Base-by-base conservation (phyloP, 192 early-diverging fungal genomes). In the Coemansia sp. region DNA sequence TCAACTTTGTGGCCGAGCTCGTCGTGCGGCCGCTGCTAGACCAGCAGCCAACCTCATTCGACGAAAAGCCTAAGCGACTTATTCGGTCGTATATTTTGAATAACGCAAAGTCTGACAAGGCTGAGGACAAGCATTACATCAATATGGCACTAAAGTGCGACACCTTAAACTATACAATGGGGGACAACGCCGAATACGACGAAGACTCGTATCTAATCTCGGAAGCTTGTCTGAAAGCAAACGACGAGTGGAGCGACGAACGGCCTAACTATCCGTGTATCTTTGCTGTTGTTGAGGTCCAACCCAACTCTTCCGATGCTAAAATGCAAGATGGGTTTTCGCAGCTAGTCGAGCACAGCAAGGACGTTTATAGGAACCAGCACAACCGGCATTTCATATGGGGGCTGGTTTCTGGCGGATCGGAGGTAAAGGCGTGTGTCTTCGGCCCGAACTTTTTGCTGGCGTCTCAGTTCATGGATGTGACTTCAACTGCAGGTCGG, bases 301-400 rank as follows among this genome's bases (percentile, higher is more conserved):
- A 22, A 22, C 1, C 22, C 22, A 22, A 22, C 0, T 22, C 22
- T 22, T 22, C 8, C 37, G 12, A 38, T 59, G 57, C 6, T 10
- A 16, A 19, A 55, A 26, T n/a, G n/a, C n/a, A n/a, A 14, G 16
- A 55, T 22, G 54, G 27, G 54, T 32, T 26, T 55, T 16, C 35
- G 38, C 57, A 59, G 41, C 45, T 50, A 47, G 43, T 41, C 41
- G 37, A 58, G 57, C 18, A 38, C 20, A 41, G 37, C 37, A 50
- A 61, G n/a, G 47, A 27, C 18, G 11, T 51, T 9, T 62, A 62
- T 29, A 61, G 26, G 57, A 67, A 26, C 37, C 37, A 38, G 37
- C 37, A 38, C 37, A 38, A 38, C 37, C 37, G 37, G 8, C 37
- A 12, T 38, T 38, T 38, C 37, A 6, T 38, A 12, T 38, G 37